Base-by-base conservation (phyloP, 306 rosid genomes). In the Casuarina equisetifolia region DNA sequence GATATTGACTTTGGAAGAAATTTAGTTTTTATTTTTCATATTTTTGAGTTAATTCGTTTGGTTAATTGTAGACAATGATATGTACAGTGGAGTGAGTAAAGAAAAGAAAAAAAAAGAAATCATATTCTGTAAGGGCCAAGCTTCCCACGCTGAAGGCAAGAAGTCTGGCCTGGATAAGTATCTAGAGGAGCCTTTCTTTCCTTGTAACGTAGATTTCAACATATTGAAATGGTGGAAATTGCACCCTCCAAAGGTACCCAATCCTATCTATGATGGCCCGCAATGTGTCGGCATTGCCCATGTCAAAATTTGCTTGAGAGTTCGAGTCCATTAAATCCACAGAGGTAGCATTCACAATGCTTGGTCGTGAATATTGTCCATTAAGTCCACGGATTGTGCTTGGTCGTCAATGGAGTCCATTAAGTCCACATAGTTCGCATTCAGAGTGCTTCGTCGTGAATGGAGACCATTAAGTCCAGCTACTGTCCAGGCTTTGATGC, bases 231-330 rank as follows among this genome's bases (percentile, higher is more conserved):
- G 99, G 99, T 95, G 97, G 99, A 95, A 84, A 85, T 97, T 95
- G 54, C 99, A 95, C 76, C 90, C 96, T 75, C 99, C 98, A n/a
- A 6, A 88, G 97, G 85, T 95, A 95, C 84, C 97, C 97, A 16
- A 87, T 95, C 76, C 81, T 95, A 38, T 95, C 97, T 36, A 95
- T 95, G 97, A 89, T 95, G 97, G 99, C 99, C 0, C 93, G 97
- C 46, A 95, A 95, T 45, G 88, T 95, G 61, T 78, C 92, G 70
- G 92, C n/a, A n/a, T n/a, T n/a, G n/a, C n/a, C n/a, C n/a, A n/a
- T n/a, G n/a, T n/a, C n/a, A n/a, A n/a, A n/a, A 70, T 85, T 87
- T 80, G 76, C 86, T 0, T 81, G 83, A 2, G 96, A 92, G 75
- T 82, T 81, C 36, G 95, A 83, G 96, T 78, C 32, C 32, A 25